Evolutionary conservation across 1,139 yeast species (phyloP).

Genomic region (Yamadazyma triangularis): DNA sequence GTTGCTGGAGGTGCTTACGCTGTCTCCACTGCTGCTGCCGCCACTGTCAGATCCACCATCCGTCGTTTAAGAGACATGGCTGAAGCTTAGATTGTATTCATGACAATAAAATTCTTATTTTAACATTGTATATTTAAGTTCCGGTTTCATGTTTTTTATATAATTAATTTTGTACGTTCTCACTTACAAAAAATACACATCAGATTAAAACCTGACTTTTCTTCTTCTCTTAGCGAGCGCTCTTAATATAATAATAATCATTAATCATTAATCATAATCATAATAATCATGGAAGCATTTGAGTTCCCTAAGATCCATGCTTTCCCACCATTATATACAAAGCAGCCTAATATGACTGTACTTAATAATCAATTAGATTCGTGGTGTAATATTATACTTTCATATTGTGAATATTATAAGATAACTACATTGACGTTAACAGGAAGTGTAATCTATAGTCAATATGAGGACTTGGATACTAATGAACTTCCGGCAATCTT

Average conservation of each 20-base stretch:
- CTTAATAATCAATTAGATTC: slow-evolving; percentile 65
- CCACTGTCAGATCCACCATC: slow-evolving; percentile 99
- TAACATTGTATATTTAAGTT: slow-evolving; percentile 14
- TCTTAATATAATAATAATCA: too few relatives aligned
- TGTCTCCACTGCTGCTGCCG: slow-evolving; percentile 98
- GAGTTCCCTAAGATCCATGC: slow-evolving; percentile 70
- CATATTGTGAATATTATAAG: slow-evolving; percentile 55
- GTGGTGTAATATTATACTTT: slow-evolving; percentile 40
- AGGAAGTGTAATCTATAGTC: slow-evolving; percentile 26
- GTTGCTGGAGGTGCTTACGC: slow-evolving; percentile 99
- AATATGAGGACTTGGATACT: slow-evolving; percentile 17
- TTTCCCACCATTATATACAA: slow-evolving; percentile 90
- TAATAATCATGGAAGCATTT: slow-evolving; percentile 13
- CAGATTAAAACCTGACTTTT: too few relatives aligned
- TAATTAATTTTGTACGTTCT: too few relatives aligned
- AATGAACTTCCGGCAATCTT: slow-evolving; percentile 36
- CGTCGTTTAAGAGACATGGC: slow-evolving; percentile 99
- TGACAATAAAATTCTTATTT: slow-evolving; percentile 5
- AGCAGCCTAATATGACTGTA: slow-evolving; percentile 80
- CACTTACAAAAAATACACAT: too few relatives aligned
- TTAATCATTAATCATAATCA: too few relatives aligned
- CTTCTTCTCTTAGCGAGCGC: too few relatives aligned
- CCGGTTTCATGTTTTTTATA: slow-evolving; percentile 8
- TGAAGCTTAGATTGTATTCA: slow-evolving; percentile 68
- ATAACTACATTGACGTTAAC: slow-evolving; percentile 35